These are phyloP conservation scores for Syzygium jambos DNA, from an alignment of 345 rosid species.

Conservation along the genomic window DNA sequence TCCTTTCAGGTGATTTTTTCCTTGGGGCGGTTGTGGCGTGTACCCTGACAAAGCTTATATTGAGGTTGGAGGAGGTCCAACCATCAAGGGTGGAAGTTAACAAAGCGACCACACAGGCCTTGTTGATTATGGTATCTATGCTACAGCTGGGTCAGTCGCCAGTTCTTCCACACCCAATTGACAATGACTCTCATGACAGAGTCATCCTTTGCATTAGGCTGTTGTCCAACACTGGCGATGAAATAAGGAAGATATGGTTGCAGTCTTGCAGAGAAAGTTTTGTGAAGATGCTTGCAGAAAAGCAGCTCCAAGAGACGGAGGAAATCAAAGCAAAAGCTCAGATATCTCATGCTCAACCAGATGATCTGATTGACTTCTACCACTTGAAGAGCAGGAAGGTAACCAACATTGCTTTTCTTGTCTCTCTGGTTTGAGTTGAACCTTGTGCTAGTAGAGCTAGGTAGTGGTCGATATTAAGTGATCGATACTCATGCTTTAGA, in stretches of 20 bases:
- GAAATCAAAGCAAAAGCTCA: conserved; percentile 93
- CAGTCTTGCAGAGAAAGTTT: conserved; percentile 88
- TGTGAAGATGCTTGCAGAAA: conserved; percentile 92
- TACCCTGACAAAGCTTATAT: conserved; percentile 80
- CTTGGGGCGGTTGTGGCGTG: conserved; percentile 97
- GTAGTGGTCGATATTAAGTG: not conserved
- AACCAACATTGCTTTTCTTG: conserved; percentile 1
- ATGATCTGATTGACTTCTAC: conserved; percentile 95
- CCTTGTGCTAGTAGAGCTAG: not conserved
- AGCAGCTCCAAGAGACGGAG: conserved; percentile 74
- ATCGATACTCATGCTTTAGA: not conserved
- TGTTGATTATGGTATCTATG: conserved; percentile 88
- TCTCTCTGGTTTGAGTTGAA: not conserved
- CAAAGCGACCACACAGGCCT: conserved; percentile 47
- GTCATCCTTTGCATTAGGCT: conserved; percentile 72
- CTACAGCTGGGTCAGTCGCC: conserved; percentile 91
- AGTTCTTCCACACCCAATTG: conserved; percentile 87
- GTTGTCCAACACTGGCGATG: conserved; percentile 75
- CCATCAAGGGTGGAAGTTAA: conserved; percentile 71
- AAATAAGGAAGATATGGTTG: conserved; percentile 80
- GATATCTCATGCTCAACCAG: conserved; percentile 91
- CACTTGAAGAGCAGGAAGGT: conserved; percentile 99
- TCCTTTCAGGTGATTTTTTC: conserved; percentile 93
- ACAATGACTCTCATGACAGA: conserved; percentile 85
- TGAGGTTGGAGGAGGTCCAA: conserved; percentile 95